A percentile compares a stretch with the other conserved stretches of the same genome.
phyloP scores from a whole-genome alignment of 257 asterid genomes.

The Solanum tacnaense region DNA sequence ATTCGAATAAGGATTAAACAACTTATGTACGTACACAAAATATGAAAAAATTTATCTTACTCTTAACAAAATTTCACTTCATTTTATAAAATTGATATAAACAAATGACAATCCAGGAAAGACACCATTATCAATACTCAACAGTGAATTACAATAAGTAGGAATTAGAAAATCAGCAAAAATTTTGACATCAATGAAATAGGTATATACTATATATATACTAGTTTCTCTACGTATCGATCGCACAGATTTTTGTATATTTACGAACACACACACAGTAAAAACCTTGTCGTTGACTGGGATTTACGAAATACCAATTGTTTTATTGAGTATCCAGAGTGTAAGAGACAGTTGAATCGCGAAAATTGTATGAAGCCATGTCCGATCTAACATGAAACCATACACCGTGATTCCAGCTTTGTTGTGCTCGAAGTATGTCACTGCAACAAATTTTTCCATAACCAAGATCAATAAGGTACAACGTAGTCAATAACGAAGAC shows the following conservation, averaged over 20 bases:
- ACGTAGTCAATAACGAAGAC: background rate
- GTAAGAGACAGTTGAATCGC: slow-evolving; percentile 73
- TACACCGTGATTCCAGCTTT: slow-evolving; percentile 86
- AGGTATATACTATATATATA: background rate
- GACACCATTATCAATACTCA: background rate
- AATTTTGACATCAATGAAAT: background rate
- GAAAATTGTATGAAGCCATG: slow-evolving; percentile 61
- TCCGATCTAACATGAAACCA: slow-evolving; percentile 85
- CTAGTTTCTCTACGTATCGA: background rate
- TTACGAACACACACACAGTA: background rate
- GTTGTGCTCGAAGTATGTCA: slow-evolving; percentile 82
- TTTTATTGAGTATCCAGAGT: slow-evolving; percentile 85
- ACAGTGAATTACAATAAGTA: background rate
- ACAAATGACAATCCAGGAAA: background rate
- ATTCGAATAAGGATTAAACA: background rate
- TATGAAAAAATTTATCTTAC: background rate
- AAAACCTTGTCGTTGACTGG: background rate
- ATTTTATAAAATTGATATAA: background rate
- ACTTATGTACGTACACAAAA: background rate
- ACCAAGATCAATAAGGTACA: background rate
- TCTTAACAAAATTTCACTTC: background rate
- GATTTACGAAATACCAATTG: slow-evolving; percentile 53
- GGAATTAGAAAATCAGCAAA: background rate
- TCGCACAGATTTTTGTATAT: background rate
- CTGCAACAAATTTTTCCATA: slow-evolving; percentile 31